These are phyloP conservation scores for Gliomastix tumulicola DNA, from an alignment of 2,329 filamentous ascomycete genomes.

Conservation along the genomic window DNA sequence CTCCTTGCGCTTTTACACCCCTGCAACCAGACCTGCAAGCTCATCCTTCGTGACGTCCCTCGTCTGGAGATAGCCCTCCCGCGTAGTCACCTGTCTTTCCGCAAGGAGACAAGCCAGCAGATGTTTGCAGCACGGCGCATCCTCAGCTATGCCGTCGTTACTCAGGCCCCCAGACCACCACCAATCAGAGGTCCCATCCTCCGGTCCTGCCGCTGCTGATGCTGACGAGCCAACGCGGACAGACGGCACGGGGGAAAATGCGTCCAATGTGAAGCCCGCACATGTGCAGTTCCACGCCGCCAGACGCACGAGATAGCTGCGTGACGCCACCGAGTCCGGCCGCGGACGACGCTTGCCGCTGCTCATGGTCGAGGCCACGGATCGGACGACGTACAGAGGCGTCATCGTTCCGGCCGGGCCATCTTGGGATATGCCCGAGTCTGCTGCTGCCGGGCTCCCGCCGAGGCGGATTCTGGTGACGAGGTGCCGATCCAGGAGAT, in stretches of 20 bases:
- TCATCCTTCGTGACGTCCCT: conserved; percentile 54
- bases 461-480: conserved; percentile 45
- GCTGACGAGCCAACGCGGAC: not conserved
- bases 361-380: conserved; percentile 34
- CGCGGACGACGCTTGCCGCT: no score
- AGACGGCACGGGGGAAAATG: conserved; percentile 39
- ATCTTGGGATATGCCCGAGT: not conserved
- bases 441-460: no score
- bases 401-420: conserved; percentile 12
- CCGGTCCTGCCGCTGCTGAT: no score
- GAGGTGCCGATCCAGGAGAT: conserved; percentile 74
- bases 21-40: conserved; percentile 61
- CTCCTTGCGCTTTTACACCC: conserved; percentile 13
- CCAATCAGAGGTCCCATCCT: no score
- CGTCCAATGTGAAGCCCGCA: conserved; percentile 71
- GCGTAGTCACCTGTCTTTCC: conserved; percentile 52
- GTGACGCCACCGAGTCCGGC: conserved; percentile 6
- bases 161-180: conserved; percentile 38
- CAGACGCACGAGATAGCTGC: conserved; percentile 64
- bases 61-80: conserved; percentile 50
- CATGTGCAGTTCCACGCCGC: conserved; percentile 84
- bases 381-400: conserved; percentile 61
- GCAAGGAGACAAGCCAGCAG: conserved; percentile 75
- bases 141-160: conserved; percentile 20
- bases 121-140: conserved; percentile 73